These are phyloP conservation scores for Cynanchum wilfordii DNA, from an alignment of 257 asterid genomes.

Conservation along the genomic window DNA sequence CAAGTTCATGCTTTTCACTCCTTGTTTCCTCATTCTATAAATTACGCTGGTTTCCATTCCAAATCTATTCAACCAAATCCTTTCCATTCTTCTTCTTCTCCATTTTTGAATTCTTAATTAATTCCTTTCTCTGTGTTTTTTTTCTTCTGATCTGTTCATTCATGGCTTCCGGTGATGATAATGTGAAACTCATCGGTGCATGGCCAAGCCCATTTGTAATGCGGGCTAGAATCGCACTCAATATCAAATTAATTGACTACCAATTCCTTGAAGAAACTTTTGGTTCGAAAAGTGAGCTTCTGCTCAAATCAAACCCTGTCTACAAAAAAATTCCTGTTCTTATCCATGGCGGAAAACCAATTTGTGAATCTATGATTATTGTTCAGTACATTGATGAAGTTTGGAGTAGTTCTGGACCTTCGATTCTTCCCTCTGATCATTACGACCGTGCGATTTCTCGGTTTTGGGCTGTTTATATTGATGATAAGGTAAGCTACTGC, in stretches of 20 bases:
- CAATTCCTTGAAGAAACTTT: conserved; percentile 15
- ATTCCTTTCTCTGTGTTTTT: not conserved
- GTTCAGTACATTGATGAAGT: conserved; percentile 27
- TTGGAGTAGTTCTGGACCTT: conserved; percentile 22
- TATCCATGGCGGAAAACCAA: conserved; percentile 13
- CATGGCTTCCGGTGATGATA: conserved; percentile 16
- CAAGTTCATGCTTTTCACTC: not conserved
- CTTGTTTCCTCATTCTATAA: too few relatives aligned
- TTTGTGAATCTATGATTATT: conserved; percentile 28
- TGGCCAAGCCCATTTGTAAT: conserved; percentile 25
- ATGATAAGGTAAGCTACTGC: conserved; percentile 21
- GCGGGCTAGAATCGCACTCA: conserved; percentile 23
- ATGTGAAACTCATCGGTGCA: conserved; percentile 25
- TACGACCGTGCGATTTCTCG: conserved; percentile 25
- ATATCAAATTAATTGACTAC: conserved; percentile 19
- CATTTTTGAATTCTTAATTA: too few relatives aligned
- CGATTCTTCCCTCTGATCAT: conserved; percentile 24
- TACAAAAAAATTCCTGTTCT: conserved; percentile 29
- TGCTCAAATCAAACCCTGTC: conserved; percentile 23
- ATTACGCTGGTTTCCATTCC: too few relatives aligned
- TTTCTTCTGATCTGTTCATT: not conserved
- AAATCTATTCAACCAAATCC: too few relatives aligned
- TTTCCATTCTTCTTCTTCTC: too few relatives aligned
- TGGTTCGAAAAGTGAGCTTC: conserved; percentile 18
- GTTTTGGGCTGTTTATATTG: conserved; percentile 31